phyloP scores from a whole-genome alignment of 1,139 yeast species.

The Pichia inconspicua region DNA sequence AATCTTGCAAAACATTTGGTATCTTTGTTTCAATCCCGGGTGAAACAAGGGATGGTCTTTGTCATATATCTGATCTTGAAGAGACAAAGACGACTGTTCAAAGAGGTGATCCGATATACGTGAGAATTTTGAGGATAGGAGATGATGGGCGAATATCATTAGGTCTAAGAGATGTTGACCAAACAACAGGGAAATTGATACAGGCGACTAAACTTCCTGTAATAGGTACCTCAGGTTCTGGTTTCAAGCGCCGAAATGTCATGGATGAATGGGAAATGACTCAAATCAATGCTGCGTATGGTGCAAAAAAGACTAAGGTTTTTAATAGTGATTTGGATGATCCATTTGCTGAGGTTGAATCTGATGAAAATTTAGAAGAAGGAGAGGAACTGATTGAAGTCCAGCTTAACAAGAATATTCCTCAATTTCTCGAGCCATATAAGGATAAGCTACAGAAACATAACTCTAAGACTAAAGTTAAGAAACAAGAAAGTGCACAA shows the following conservation, averaged over 20 bases:
- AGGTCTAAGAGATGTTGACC: conserved; percentile 73
- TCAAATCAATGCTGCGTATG: conserved; percentile 37
- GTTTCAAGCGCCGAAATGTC: conserved; percentile 51
- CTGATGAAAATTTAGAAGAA: conserved; percentile 28
- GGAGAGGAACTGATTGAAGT: conserved; percentile 60
- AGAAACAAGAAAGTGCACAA: neutral
- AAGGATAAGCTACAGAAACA: conserved; percentile 21
- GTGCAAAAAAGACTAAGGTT: conserved; percentile 19
- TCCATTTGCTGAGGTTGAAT: conserved; percentile 31
- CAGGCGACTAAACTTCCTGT: conserved; percentile 18
- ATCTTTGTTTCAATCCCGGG: conserved; percentile 54
- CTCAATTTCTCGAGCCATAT: conserved; percentile 59
- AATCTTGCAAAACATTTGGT: conserved; percentile 60
- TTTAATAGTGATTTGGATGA: conserved; percentile 32
- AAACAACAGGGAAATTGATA: conserved; percentile 44
- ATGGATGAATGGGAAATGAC: conserved; percentile 90
- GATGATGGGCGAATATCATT: conserved; percentile 48
- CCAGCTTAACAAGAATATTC: conserved; percentile 62
- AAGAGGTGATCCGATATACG: conserved; percentile 57
- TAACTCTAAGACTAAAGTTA: neutral
- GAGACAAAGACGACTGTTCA: conserved; percentile 47
- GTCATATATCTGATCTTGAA: conserved; percentile 43
- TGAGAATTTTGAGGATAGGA: conserved; percentile 37
- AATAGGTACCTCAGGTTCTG: neutral
- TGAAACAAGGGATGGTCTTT: conserved; percentile 46